Evolutionary conservation across 805 yeast species (phyloP), one percentile per base, ranked within the genome.

Genomic region (Saccharomycopsis sp.): DNA sequence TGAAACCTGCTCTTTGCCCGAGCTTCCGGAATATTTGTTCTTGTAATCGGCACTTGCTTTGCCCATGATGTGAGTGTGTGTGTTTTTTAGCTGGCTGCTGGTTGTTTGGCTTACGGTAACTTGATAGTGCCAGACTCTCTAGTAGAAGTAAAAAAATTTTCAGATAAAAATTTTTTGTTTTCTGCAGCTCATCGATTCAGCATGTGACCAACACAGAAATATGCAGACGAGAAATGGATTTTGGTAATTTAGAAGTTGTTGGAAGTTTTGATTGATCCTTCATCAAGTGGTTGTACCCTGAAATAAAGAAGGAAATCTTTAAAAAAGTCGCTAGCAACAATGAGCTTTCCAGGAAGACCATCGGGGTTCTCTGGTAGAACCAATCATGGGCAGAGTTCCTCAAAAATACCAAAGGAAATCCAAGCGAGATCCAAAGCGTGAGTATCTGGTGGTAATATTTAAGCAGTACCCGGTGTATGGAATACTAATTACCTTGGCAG

Each of bases 1-100:
- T 5, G 86, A 80, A 12, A 84, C 89, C n/a, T 82, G 78, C 9
- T 80, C 79, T 44, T 44, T 34, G 3, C 52, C 23, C 8, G 24
- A 47, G 20, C 54, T 54, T 15, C 59, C 47, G 20, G 55, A 24
- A 19, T 57, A 60, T 55, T 60, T 60, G 38, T 54, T 47, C 29
- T 59, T 56, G 24, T 59, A 56, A 15, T 38, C 41, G 3, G 60
- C 58, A 15, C 49, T 49, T 8, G 62, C 59, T 20, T 57, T 60
- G 44, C 62, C 62, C 62, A 60, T 60, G 8, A 15, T 44, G 54
- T 47, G 5, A 29, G 38, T 29, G 12, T 29, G 38, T 29, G 38
- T 29, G 38, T 29, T 29, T 12, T 5, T 29, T 29, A 7, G 38
- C 12, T 29, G 38, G 38, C 38, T 29, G 38, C 38, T 29, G 38